These are phyloP conservation scores for Candida ortonii DNA, from an alignment of 805 yeast species.

Conservation along the genomic window DNA sequence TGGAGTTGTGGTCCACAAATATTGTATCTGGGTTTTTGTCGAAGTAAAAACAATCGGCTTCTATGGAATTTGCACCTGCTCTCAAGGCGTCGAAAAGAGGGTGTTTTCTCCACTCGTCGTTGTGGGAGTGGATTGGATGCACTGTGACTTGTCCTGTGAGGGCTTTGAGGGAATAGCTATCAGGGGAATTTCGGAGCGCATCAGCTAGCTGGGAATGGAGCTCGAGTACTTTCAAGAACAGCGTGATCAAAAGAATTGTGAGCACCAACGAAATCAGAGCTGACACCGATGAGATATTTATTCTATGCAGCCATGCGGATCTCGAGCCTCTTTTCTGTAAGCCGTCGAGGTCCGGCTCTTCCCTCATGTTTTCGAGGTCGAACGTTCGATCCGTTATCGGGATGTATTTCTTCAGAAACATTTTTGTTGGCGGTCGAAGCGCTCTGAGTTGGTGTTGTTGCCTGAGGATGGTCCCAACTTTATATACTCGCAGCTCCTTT, in stretches of 20 bases:
- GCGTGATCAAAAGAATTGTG: conserved; percentile 9
- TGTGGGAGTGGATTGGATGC: conserved; percentile 58
- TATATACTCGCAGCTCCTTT: no score
- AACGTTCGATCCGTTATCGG: no score
- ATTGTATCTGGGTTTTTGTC: conserved; percentile 30
- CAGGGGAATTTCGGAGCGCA: conserved; percentile 2
- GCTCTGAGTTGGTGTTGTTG: no score
- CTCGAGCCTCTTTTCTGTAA: no score
- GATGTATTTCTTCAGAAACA: no score
- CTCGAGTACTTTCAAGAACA: conserved; percentile 9
- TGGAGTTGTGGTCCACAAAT: conserved; percentile 63
- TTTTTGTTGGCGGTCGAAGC: no score
- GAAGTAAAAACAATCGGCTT: conserved; percentile 63
- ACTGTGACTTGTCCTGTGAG: conserved; percentile 28
- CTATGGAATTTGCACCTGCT: conserved; percentile 55
- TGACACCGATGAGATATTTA: conserved; percentile 9
- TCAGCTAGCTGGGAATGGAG: conserved; percentile 11
- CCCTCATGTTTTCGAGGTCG: no score
- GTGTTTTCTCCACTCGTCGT: conserved; percentile 60
- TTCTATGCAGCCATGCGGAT: background rate
- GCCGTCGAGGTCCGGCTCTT: no score
- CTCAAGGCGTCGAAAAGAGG: conserved; percentile 58
- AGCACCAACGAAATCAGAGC: conserved; percentile 9
- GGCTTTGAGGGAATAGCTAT: conserved; percentile 9
- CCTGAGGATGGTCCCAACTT: no score